A percentile compares a stretch with the other conserved stretches of the same genome.
Conservation (phyloP, 2,329 filamentous ascomycete genomes). For the Fusarium sp. region DNA sequence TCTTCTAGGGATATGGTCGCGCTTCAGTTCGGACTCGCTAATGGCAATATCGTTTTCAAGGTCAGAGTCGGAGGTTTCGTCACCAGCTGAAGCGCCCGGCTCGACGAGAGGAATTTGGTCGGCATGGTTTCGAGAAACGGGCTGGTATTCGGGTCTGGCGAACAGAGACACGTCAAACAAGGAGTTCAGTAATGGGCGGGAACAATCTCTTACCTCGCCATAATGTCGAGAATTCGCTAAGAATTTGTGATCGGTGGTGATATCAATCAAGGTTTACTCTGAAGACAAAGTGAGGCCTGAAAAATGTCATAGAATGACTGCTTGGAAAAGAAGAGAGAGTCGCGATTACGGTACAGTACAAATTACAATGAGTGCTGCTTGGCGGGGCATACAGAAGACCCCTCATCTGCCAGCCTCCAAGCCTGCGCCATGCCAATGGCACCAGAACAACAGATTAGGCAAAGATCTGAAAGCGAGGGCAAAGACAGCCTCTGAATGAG, state of each 20-base stretch:
- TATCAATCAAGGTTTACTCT: background rate
- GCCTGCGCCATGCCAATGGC: background rate
- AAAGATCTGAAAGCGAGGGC: background rate
- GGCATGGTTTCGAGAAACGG: background rate
- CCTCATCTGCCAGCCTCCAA: background rate
- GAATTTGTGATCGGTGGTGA: background rate
- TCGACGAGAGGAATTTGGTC: background rate
- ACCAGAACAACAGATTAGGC: background rate
- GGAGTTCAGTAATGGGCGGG: rapidly evolving
- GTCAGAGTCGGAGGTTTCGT: background rate
- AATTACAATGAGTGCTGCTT: background rate
- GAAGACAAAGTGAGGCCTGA: background rate
- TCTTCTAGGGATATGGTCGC: background rate
- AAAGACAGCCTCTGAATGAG: background rate
- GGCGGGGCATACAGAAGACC: background rate
- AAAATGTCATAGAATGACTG: no score
- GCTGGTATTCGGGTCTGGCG: background rate
- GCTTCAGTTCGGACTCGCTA: background rate
- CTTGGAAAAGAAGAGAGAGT: background rate
- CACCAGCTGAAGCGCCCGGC: background rate
- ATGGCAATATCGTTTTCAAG: background rate
- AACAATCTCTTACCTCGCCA: background rate
- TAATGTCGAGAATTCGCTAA: background rate
- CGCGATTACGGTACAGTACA: no score
- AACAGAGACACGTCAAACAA: background rate